A percentile compares a stretch with the other conserved stretches of the same genome.
phyloP scores from a whole-genome alignment of 106 monocot species.

The Dendrobium nobile region DNA sequence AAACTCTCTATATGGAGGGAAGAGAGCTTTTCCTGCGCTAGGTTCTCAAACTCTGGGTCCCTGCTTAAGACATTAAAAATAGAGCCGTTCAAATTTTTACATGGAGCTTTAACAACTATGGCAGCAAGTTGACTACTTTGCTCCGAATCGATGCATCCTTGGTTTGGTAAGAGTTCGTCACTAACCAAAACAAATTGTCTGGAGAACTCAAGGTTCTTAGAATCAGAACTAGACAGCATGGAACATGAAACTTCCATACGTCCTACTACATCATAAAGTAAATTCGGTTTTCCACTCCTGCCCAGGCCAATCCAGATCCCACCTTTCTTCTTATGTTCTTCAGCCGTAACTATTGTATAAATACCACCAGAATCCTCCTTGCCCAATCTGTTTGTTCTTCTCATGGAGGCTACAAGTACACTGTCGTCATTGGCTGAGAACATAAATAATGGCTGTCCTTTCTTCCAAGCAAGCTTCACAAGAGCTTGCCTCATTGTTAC shows the following conservation, averaged over 20 bases:
- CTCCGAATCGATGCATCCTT: background rate
- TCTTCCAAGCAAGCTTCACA: conserved; percentile 70
- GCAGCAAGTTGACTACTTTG: conserved; percentile 34
- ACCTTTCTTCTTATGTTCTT: conserved; percentile 55
- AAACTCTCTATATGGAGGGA: background rate
- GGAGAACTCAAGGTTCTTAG: background rate
- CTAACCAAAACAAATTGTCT: conserved; percentile 40
- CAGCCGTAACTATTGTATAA: conserved; percentile 49
- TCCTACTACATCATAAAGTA: conserved; percentile 52
- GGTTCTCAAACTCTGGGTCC: too few species aligned
- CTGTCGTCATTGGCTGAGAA: conserved; percentile 54
- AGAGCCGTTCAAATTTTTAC: background rate
- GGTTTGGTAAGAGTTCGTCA: conserved; percentile 18
- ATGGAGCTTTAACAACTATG: conserved; percentile 19
- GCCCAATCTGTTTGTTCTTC: conserved; percentile 15
- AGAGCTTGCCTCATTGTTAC: conserved; percentile 48
- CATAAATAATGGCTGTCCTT: conserved; percentile 63
- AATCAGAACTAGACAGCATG: background rate
- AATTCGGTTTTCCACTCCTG: conserved; percentile 38
- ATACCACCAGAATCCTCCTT: conserved; percentile 27
- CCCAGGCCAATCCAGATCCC: conserved; percentile 46
- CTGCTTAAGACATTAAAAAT: background rate
- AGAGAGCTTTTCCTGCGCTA: too few species aligned
- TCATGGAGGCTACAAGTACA: conserved; percentile 69
- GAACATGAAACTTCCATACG: conserved; percentile 44